Evolutionary conservation across 2,329 filamentous ascomycete species (phyloP).

Genomic region (Exophiala aquamarina): DNA sequence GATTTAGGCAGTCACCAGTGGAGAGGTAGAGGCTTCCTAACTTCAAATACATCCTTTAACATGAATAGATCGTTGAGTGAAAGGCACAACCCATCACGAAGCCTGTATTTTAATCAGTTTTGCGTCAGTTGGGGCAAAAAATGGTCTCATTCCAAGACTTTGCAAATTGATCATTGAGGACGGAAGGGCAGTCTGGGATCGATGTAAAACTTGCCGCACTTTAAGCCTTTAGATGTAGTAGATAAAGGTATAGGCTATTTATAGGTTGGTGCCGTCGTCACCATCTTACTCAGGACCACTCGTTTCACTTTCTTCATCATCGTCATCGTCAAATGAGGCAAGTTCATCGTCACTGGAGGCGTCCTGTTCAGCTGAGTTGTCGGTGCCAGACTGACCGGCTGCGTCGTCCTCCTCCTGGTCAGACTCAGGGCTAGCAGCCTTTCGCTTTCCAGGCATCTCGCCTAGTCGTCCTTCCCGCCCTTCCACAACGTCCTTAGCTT

Average conservation of each 20-base stretch:
- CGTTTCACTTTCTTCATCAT: not conserved
- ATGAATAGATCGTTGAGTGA: too few species aligned
- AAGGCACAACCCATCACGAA: too few species aligned
- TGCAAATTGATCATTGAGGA: too few species aligned
- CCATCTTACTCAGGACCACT: not conserved
- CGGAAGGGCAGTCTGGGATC: too few species aligned
- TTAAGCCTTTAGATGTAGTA: too few species aligned
- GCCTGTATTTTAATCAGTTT: too few species aligned
- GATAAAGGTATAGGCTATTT: not conserved
- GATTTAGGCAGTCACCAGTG: too few species aligned
- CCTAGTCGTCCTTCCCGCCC: constrained; percentile 77
- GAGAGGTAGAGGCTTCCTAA: too few species aligned
- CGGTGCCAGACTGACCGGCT: constrained; percentile 1
- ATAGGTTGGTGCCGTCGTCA: not conserved
- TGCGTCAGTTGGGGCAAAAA: too few species aligned
- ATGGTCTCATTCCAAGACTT: too few species aligned
- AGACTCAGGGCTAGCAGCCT: constrained; percentile 54
- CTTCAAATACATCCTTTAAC: too few species aligned
- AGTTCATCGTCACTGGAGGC: constrained; percentile 8
- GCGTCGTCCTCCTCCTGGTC: constrained; percentile 29
- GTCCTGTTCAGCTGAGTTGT: constrained; percentile 23
- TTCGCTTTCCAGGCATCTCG: constrained; percentile 80
- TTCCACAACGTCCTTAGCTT: constrained; percentile 54
- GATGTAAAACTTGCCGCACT: too few species aligned
- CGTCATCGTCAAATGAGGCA: not conserved